These are phyloP conservation scores for Capsella rubella DNA, from an alignment of 441 rosid genomes.

Conservation along the genomic window DNA sequence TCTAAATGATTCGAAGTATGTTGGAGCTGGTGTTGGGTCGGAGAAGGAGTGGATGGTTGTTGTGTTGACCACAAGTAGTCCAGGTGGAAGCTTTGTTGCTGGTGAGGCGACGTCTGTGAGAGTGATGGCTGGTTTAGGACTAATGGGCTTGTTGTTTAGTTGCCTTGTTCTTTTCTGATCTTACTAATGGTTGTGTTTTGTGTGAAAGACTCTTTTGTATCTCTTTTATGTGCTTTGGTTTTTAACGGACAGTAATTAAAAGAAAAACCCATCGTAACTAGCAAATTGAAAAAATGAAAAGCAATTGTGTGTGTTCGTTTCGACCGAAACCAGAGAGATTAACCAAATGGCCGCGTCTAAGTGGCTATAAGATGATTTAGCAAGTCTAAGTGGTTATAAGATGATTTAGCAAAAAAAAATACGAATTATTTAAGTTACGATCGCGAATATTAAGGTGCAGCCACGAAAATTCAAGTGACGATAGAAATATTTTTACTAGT, in stretches of 20 bases:
- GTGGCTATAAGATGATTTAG: no score
- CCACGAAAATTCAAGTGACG: no score
- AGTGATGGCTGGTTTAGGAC: conserved; percentile 5
- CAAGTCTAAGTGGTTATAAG: no score
- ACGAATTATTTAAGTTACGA: no score
- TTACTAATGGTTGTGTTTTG: conserved; percentile 9
- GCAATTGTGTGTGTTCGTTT: no score
- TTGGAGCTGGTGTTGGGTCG: conserved; percentile 69
- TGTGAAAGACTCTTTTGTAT: conserved; percentile 18
- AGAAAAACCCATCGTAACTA: neutral
- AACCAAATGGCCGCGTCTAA: no score
- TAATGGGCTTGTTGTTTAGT: conserved; percentile 35
- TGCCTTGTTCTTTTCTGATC: conserved; percentile 23
- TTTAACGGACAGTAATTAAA: neutral
- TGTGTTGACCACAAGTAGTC: conserved; percentile 56
- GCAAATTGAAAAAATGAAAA: neutral
- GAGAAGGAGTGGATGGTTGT: conserved; percentile 83
- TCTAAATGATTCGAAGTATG: conserved; percentile 64
- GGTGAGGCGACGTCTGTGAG: conserved; percentile 31
- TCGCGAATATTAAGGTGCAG: no score
- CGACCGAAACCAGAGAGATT: no score
- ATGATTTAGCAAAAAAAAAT: no score
- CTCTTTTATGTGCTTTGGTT: neutral
- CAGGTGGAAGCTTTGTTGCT: conserved; percentile 53
- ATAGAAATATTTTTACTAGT: no score